Evolutionary conservation across 495 filamentous ascomycete genomes (phyloP), one percentile per base, ranked within the genome.

Genomic region (Cercophora newfieldiana): DNA sequence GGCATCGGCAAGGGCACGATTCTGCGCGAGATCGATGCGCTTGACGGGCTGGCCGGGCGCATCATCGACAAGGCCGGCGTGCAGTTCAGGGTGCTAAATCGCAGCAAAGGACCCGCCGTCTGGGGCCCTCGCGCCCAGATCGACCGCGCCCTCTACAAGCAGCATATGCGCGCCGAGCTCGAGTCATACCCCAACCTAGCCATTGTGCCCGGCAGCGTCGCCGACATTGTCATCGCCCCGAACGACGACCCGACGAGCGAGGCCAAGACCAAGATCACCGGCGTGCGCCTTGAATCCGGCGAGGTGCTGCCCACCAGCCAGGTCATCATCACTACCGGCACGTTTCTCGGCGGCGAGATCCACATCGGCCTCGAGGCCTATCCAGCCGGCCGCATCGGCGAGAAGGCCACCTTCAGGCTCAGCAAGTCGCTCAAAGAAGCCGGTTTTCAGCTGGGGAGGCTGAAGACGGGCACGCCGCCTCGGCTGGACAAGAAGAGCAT

Each of bases 1-100:
- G 95, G 95, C 31, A 99, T 99, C 69, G 95, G 95, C n/a, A 99
- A 99, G 77, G 95, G 95, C 10, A 97, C 91, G 18, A 98, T 99
- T 84, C 81, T 99, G 33, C 89, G 94, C 2, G 95, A 99, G 76
- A 88, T 99, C 29, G 95, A 99, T 79, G 96, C 95, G 0, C 85
- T 99, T 69, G 95, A 99, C 75, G 95, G 95, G 1, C 84, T 99
- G 10, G 90, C 90, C 0, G 94, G 93, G 1, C 85, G 92, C 10
- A 91, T 97, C 28, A 90, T 97, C 48, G 95, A 99, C 76, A 96
- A 94, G 77, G 91, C 95, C 24, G 95, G 94, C 18, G 82, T 97
- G 19, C 94, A 97, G 77, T 99, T 99, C 76, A 87, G 88, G 55
- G 83, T 96, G 7, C 78, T 99, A 66, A 99, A 99, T 75, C 77